Base-by-base conservation (phyloP, 75 land plant species). In the Pinus albicaulis region DNA sequence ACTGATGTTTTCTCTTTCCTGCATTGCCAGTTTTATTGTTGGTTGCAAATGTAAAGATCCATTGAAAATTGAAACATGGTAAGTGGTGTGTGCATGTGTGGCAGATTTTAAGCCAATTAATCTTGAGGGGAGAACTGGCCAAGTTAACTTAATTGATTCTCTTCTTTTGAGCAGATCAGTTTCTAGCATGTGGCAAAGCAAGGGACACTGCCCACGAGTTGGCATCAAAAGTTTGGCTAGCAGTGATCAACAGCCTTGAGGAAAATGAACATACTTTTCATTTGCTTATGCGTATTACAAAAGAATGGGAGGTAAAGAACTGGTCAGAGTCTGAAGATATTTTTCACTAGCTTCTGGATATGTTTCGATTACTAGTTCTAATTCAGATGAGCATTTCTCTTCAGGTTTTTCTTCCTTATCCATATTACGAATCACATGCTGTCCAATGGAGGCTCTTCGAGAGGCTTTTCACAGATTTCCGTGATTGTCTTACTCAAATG, bases 381-480 rank as follows among this genome's bases (percentile, higher is more conserved):
- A 55, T 38, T 38, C 55, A 5, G 55, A 62, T 69, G 34, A 25
- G 64, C 2, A 25, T 61, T 55, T 26, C 71, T 61, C 22, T 79
- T 52, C 80, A 90, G 98, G 89, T 90, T 58, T 92, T 92, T 72
- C 89, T 90, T 62, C 93, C 98, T 44, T 92, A 88, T 74, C 95
- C 95, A 0, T 92, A 94, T 82, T 86, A 88, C 56, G 84, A 91
- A 74, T 90, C 98, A n/a, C 77, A 84, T 63, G 83, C 88, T 56
- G 98, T 94, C 7, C 88, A 92, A 61, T 92, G 98, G 95, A 84
- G 87, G 72, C 81, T 94, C 6, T 94, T 88, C 68, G 98, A 94
- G 77, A 87, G 88, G 76, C 90, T 94, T 71, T 90, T 94, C 81
- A 94, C 98, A 44, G 98, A 94, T 76, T 94, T 94, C 53, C 90